Percentiles rank a stretch among this genome's conserved stretches.
Evolutionary conservation across 2,329 filamentous ascomycete species (phyloP).

Genomic region (Botryotinia calthae): DNA sequence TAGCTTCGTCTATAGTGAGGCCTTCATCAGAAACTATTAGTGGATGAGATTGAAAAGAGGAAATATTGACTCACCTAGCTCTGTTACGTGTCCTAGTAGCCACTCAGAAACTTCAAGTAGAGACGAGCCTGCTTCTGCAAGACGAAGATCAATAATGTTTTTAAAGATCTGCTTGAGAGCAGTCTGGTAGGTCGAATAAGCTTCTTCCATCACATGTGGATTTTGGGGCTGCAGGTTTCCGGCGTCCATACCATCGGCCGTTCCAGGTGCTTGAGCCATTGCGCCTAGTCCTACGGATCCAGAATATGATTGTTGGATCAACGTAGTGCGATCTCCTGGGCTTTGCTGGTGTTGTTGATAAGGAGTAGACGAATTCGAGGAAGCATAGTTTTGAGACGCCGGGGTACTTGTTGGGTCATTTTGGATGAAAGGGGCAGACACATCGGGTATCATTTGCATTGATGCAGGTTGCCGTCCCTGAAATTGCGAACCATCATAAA

Average conservation of each 20-base stretch:
- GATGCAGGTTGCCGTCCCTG: slow-evolving; percentile 71
- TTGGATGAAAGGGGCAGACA: slow-evolving; percentile 73
- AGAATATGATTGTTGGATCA: slow-evolving; percentile 53
- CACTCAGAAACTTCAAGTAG: slow-evolving; percentile 64
- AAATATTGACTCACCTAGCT: slow-evolving; percentile 56
- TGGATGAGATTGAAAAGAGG: slow-evolving; percentile 34
- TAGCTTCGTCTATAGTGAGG: slow-evolving; percentile 78
- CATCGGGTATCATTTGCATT: slow-evolving; percentile 73
- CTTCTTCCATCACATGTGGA: slow-evolving; percentile 59
- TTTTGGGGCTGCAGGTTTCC: slow-evolving; percentile 55
- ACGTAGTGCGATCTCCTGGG: slow-evolving; percentile 53
- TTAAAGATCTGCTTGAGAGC: slow-evolving; percentile 63
- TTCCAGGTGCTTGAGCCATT: slow-evolving; percentile 44
- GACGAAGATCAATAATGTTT: slow-evolving; percentile 56
- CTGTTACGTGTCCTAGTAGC: slow-evolving; percentile 62
- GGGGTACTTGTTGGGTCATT: slow-evolving; percentile 61
- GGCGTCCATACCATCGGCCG: slow-evolving; percentile 51
- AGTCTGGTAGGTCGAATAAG: slow-evolving; percentile 63
- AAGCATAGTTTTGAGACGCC: slow-evolving; percentile 50
- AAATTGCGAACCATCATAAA: slow-evolving; percentile 79
- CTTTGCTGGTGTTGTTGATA: slow-evolving; percentile 54
- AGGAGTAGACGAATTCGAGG: slow-evolving; percentile 56
- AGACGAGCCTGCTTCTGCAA: slow-evolving; percentile 57
- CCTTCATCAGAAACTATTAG: slow-evolving; percentile 54
- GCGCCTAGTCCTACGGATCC: slow-evolving; percentile 48